phyloP scores from a whole-genome alignment of 1,284 basidiomycete genomes.

The Rugosomyces carneus region DNA sequence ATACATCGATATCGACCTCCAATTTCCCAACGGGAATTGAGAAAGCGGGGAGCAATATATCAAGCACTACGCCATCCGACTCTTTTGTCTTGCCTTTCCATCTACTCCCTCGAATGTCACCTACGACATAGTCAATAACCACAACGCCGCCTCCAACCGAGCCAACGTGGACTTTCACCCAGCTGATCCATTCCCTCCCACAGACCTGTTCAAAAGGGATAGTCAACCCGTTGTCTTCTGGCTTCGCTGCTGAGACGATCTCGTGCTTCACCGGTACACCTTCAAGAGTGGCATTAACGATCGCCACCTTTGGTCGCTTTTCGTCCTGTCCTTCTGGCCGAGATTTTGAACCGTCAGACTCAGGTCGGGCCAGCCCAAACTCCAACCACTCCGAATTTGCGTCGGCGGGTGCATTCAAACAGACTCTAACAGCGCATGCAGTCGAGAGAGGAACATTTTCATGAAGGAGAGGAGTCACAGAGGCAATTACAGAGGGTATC shows the following conservation, averaged over 20 bases:
- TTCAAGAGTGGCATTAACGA: slow-evolving; percentile 55
- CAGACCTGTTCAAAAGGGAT: slow-evolving; percentile 45
- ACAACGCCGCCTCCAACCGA: slow-evolving; percentile 45
- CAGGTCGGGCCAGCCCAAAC: slow-evolving; percentile 58
- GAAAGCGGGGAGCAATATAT: slow-evolving; percentile 63
- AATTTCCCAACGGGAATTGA: slow-evolving; percentile 56
- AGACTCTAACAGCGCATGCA: slow-evolving; percentile 55
- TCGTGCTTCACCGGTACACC: slow-evolving; percentile 60
- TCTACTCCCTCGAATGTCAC: slow-evolving; percentile 25
- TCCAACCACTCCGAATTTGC: slow-evolving; percentile 64
- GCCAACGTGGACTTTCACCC: slow-evolving; percentile 57
- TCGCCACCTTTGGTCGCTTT: slow-evolving; percentile 40
- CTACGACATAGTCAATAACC: slow-evolving; percentile 60
- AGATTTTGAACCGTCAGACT: slow-evolving; percentile 3
- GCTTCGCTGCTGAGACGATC: slow-evolving; percentile 35
- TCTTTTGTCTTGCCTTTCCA: slow-evolving; percentile 25
- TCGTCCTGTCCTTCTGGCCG: slow-evolving; percentile 4
- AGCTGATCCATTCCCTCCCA: slow-evolving; percentile 54
- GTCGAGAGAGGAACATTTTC: slow-evolving; percentile 26
- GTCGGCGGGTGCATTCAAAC: slow-evolving; percentile 49
- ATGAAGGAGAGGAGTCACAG: slow-evolving; percentile 46
- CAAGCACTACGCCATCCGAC: slow-evolving; percentile 25
- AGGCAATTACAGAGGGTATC: slow-evolving; percentile 53
- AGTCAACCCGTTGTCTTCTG: slow-evolving; percentile 28
- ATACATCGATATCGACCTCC: slow-evolving; percentile 50